Conservation (phyloP, 192 early-diverging fungal genomes). For the Cetraspora pellucida region DNA sequence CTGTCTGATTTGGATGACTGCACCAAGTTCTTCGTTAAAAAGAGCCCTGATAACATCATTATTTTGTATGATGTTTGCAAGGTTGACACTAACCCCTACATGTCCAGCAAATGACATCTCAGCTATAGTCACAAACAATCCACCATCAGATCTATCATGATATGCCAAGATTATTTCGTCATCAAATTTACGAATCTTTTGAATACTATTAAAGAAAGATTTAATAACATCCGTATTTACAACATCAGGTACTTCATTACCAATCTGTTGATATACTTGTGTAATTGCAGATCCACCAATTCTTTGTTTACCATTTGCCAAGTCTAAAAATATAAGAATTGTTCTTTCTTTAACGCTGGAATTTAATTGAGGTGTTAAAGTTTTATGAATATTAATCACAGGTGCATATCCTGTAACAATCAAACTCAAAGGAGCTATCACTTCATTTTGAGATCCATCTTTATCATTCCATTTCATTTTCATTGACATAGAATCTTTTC, state of each 20-base stretch:
- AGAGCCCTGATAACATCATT: slow-evolving; percentile 62
- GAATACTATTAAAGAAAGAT: slow-evolving; percentile 80
- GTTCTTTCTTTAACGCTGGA: slow-evolving; percentile 49
- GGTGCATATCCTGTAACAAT: slow-evolving; percentile 93
- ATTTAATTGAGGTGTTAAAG: slow-evolving; percentile 86
- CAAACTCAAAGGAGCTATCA: slow-evolving; percentile 90
- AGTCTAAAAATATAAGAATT: slow-evolving; percentile 82
- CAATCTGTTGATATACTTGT: slow-evolving; percentile 90
- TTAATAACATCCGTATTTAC: slow-evolving; percentile 70
- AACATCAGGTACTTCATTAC: slow-evolving; percentile 83
- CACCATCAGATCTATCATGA: slow-evolving; percentile 99
- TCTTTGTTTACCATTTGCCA: slow-evolving; percentile 80
- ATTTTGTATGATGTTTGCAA: slow-evolving; percentile 51
- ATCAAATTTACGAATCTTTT: slow-evolving; percentile 47
- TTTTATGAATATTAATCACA: slow-evolving; percentile 82
- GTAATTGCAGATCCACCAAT: slow-evolving; percentile 93
- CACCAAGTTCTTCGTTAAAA: slow-evolving; percentile 98
- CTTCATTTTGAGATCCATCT: slow-evolving; percentile 46
- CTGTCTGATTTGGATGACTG: slow-evolving; percentile 85
- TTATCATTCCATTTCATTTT: slow-evolving; percentile 85
- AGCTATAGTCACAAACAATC: slow-evolving; percentile 84
- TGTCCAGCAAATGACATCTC: slow-evolving; percentile 99
- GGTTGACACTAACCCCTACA: slow-evolving; percentile 75
- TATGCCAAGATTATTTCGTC: slow-evolving; percentile 79
- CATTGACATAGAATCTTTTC: slow-evolving; percentile 99